phyloP scores from a whole-genome alignment of 2,329 filamentous ascomycete species.

The Aspergillus neotritici region DNA sequence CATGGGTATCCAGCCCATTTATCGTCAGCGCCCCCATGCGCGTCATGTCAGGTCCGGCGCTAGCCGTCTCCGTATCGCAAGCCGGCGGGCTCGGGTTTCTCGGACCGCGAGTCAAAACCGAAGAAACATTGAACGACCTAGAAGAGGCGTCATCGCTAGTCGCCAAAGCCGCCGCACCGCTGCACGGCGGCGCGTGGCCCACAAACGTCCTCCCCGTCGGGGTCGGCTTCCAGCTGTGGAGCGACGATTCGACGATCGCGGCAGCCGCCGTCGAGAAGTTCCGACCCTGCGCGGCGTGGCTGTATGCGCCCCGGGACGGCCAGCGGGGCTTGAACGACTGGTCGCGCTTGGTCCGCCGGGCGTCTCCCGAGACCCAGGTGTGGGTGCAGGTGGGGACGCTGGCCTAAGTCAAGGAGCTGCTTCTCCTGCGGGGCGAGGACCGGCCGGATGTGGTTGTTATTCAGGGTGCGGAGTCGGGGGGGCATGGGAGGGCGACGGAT shows the following conservation, averaged over 20 bases:
- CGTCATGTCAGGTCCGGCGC: conserved; percentile 52
- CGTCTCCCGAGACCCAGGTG: conserved; percentile 42
- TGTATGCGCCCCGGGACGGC: conserved; percentile 34
- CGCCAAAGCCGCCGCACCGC: conserved; percentile 6
- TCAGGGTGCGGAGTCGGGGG: conserved; percentile 53
- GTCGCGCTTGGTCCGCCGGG: conserved; percentile 41
- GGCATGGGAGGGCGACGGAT: conserved; percentile 46
- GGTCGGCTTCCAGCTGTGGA: conserved; percentile 41
- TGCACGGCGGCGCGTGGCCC: conserved; percentile 1
- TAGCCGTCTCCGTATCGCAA: conserved; percentile 57
- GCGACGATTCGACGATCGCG: conserved; percentile 29
- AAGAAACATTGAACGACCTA: conserved; percentile 28
- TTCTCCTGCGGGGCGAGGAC: conserved; percentile 20
- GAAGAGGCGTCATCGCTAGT: conserved; percentile 25
- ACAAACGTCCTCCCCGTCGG: conserved; percentile 32
- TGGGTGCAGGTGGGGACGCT: conserved; percentile 55
- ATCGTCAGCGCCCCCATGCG: conserved; percentile 67
- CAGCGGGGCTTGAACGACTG: conserved; percentile 40
- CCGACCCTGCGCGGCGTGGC: conserved; percentile 40
- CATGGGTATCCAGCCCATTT: conserved; percentile 57
- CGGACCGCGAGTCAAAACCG: conserved; percentile 48
- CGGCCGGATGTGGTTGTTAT: conserved; percentile 50
- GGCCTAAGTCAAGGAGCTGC: conserved; percentile 42
- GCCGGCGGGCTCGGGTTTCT: conserved; percentile 54
- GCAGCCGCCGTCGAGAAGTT: conserved; percentile 26